Conservation (phyloP, 805 yeast species). For the Candida krabiensis region DNA sequence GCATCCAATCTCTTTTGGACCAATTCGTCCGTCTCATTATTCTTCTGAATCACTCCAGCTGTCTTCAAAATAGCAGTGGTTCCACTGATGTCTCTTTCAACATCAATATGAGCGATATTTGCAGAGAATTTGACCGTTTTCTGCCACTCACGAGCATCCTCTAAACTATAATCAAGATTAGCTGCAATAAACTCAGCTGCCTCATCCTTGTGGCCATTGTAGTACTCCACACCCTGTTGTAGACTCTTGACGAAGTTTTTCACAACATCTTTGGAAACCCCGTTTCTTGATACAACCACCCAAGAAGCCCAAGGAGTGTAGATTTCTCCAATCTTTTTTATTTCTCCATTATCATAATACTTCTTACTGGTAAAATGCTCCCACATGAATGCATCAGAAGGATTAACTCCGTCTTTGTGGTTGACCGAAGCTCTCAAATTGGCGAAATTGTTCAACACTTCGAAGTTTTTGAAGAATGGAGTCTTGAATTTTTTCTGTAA, state of each 20-base stretch:
- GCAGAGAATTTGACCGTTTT: constrained; percentile 67
- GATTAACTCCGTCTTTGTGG: constrained; percentile 40
- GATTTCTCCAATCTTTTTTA: constrained; percentile 81
- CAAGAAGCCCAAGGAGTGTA: constrained; percentile 98
- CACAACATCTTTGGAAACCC: constrained; percentile 32
- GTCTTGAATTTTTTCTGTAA: constrained; percentile 52
- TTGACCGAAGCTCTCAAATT: constrained; percentile 82
- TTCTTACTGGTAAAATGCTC: constrained; percentile 87
- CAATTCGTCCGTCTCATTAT: constrained; percentile 17
- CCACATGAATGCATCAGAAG: constrained; percentile 92
- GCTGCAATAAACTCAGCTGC: constrained; percentile 63
- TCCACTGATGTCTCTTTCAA: constrained; percentile 49
- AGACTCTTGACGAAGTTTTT: constrained; percentile 51
- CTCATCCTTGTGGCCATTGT: constrained; percentile 58
- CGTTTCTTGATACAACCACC: constrained; percentile 63
- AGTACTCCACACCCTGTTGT: constrained; percentile 68
- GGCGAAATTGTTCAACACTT: constrained; percentile 63
- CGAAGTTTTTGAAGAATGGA: constrained; percentile 54
- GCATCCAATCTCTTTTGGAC: constrained; percentile 13
- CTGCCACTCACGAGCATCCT: constrained; percentile 81
- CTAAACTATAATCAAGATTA: constrained; percentile 72
- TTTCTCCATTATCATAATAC: constrained; percentile 77
- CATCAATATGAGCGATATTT: constrained; percentile 48
- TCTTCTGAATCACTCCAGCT: constrained; percentile 56
- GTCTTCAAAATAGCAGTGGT: constrained; percentile 57